Evolutionary conservation across 352 stramenopile genomes (phyloP).

Genomic region (Globisporangium mamillatum): DNA sequence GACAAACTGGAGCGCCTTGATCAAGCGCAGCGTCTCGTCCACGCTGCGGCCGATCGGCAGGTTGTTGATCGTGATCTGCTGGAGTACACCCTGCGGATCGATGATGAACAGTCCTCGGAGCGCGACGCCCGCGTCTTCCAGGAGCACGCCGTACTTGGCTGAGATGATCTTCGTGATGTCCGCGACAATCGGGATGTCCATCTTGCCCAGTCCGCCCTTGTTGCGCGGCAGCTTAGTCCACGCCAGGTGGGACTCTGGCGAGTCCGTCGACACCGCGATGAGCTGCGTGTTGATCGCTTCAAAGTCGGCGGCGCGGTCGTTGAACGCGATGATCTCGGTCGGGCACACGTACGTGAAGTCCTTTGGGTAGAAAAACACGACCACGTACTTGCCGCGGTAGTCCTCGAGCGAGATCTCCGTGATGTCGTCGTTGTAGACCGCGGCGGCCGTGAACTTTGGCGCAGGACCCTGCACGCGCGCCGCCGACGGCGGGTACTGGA

Average conservation of each 20-base stretch:
- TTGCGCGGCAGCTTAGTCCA: conserved; percentile 88
- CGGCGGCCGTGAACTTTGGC: conserved; percentile 70
- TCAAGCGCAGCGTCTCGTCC: conserved; percentile 90
- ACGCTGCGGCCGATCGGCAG: conserved; percentile 90
- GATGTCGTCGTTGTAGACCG: conserved; percentile 84
- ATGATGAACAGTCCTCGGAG: conserved; percentile 94
- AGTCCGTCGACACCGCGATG: conserved; percentile 88
- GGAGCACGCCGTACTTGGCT: conserved; percentile 89
- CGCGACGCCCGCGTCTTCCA: conserved; percentile 82
- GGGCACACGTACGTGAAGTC: conserved; percentile 90
- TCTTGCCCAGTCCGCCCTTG: conserved; percentile 90
- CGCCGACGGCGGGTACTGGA: conserved; percentile 69
- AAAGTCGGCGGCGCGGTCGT: conserved; percentile 81
- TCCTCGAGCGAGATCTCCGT: conserved; percentile 74
- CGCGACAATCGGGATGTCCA: conserved; percentile 92
- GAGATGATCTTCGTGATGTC: conserved; percentile 93
- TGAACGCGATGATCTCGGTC: conserved; percentile 91
- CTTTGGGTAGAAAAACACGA: conserved; percentile 92
- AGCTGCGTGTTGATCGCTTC: conserved; percentile 86
- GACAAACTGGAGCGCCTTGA: conserved; percentile 92
- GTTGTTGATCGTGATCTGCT: conserved; percentile 92
- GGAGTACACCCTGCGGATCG: conserved; percentile 81
- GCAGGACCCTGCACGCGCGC: conserved; percentile 64
- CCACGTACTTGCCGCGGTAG: conserved; percentile 87
- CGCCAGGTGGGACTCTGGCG: conserved; percentile 87